These are phyloP conservation scores for Sugiyamaella americana DNA, from an alignment of 805 yeast species.

Conservation along the genomic window DNA sequence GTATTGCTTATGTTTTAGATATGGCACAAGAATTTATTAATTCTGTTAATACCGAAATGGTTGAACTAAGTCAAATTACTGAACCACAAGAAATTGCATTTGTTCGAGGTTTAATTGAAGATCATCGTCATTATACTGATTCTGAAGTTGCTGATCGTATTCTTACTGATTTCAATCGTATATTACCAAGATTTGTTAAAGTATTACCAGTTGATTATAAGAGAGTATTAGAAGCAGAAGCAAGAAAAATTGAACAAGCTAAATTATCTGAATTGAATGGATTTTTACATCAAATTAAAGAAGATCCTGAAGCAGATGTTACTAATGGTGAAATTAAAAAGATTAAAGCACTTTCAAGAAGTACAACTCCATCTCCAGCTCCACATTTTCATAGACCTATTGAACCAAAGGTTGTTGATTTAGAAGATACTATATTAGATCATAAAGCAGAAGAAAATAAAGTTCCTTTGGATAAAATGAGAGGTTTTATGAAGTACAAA, in stretches of 20 bases:
- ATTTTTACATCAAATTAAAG: slow-evolving; percentile 58
- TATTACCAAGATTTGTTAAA: slow-evolving; percentile 83
- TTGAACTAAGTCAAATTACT: slow-evolving; percentile 66
- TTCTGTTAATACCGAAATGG: slow-evolving; percentile 73
- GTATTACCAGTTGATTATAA: slow-evolving; percentile 90
- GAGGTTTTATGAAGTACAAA: slow-evolving; percentile 91
- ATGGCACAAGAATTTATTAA: slow-evolving; percentile 88
- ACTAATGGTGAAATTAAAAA: slow-evolving; percentile 82
- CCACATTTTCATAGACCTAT: slow-evolving; percentile 10
- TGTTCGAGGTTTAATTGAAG: slow-evolving; percentile 87
- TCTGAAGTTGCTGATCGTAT: slow-evolving; percentile 84
- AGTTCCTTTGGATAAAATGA: slow-evolving; percentile 64
- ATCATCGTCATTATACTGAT: slow-evolving; percentile 90
- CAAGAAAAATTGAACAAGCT: slow-evolving; percentile 54
- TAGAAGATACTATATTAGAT: slow-evolving; percentile 83
- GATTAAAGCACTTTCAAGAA: slow-evolving; percentile 34
- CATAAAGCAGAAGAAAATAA: slow-evolving; percentile 55
- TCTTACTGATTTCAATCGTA: slow-evolving; percentile 79
- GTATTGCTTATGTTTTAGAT: slow-evolving; percentile 94
- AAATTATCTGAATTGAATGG: slow-evolving; percentile 52
- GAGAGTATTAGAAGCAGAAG: slow-evolving; percentile 77
- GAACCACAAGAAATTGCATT: slow-evolving; percentile 94
- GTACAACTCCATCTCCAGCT: slow-evolving; percentile 16
- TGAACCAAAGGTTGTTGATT: slow-evolving; percentile 84
- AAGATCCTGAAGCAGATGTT: slow-evolving; percentile 78